Evolutionary conservation across 208 protist genomes (phyloP), one percentile per base, ranked within the genome.

Genomic region (Wallacemonas sp.): DNA sequence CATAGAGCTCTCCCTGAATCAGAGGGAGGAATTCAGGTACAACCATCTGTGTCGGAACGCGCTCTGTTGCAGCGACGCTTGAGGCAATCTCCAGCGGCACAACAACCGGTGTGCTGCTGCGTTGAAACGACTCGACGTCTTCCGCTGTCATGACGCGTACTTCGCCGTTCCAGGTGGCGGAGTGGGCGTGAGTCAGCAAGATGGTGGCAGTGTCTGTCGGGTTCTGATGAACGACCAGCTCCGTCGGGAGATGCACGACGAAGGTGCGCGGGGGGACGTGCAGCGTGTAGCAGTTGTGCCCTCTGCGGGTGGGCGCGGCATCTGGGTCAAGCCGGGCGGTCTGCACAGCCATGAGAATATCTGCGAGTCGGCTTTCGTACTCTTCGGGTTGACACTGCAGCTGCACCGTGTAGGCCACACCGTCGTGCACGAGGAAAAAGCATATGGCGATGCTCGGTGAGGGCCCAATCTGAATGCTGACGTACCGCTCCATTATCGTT

Each of bases 401-500:
- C 63, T 88, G 77, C 14, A 88, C 61, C 12, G 67, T 82, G 68
- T 87, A 87, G 30, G 78, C 85, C 5, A 82, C 45, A 39, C 42
- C 55, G 45, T 54, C 59, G 11, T 38, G 42, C 28, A 84, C 66
- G 17, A 88, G 66, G 56, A 84, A 86, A 49, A 88, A 88, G 61
- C 56, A 51, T 14, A 68, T 66, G 19, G 72, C 64, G 17, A 77
- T 68, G 30, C 83, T 70, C 3, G 80, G 81, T 11, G 75, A 65
- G 28, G 80, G 68, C 19, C 84, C 84, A 36, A 82, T 56, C 45
- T 78, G 65, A 14, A 72, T 51, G 49, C 68, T 78, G 17, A 81
- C 56, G 70, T 86, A 88, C 1, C 34, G 53, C 41, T 88, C 73
- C 75, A 91, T 82, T 42, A 84, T 71, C 0, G 79, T 91, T 26